phyloP scores from a whole-genome alignment of 2,329 filamentous ascomycete genomes.

The Akanthomyces lecanii region DNA sequence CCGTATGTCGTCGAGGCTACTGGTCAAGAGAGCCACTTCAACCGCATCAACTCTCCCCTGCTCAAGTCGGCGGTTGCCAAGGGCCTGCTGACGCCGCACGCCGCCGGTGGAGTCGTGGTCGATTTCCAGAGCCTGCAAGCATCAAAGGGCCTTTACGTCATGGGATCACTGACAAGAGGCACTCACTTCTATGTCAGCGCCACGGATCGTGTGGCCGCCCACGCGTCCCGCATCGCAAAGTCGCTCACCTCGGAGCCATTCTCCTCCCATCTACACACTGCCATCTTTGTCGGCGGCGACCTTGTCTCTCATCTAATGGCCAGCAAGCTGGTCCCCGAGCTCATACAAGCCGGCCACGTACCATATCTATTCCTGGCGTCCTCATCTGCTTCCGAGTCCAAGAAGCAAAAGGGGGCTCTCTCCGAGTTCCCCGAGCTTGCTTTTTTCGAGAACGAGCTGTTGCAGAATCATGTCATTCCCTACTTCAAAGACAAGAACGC shows the following conservation, averaged over 20 bases:
- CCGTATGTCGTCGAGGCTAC: constrained; percentile 13
- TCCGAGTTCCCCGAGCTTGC: background rate
- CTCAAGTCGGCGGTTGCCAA: constrained; percentile 8
- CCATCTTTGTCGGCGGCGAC: constrained; percentile 6
- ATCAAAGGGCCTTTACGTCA: background rate
- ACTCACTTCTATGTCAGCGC: constrained; percentile 18
- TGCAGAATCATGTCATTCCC: constrained; percentile 12
- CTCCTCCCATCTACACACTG: background rate
- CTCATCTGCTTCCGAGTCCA: background rate
- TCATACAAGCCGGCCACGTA: constrained; percentile 7
- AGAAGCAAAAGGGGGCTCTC: background rate
- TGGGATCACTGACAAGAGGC: constrained; percentile 12
- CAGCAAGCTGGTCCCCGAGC: constrained; percentile 11
- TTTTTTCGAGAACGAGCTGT: constrained; percentile 11
- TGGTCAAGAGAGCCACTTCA: constrained; percentile 4
- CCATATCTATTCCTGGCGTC: constrained; percentile 8
- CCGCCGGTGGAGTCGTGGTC: constrained; percentile 9
- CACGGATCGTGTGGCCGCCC: constrained; percentile 12
- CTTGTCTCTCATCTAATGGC: constrained; percentile 12
- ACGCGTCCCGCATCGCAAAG: constrained; percentile 14
- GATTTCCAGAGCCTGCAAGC: constrained; percentile 14
- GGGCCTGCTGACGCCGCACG: constrained; percentile 8
- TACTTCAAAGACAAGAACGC: constrained; percentile 10
- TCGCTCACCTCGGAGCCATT: constrained; percentile 1
- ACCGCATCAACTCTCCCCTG: constrained; percentile 10